Evolutionary conservation across 2,329 filamentous ascomycete species (phyloP), one percentile per base, ranked within the genome.

Genomic region (Xylogone sp.): DNA sequence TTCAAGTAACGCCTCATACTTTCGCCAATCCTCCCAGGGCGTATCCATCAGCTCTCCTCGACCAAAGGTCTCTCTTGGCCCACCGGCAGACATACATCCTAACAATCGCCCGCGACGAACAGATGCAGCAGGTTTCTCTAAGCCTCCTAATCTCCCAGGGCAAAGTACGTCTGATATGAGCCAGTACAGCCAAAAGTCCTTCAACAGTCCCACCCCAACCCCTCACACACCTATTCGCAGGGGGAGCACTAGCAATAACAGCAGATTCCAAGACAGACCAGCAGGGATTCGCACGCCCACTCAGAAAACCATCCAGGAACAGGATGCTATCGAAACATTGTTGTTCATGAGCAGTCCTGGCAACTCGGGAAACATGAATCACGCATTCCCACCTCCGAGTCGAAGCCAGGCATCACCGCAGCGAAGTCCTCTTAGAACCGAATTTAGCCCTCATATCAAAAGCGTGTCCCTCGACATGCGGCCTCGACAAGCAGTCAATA

Each of bases 341-440:
- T 74, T 93, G 21, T 91, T 92, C 63, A 87, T 94, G 83, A 90
- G 88, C 62, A 89, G 86, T 56, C 87, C 87, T 0, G 85, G 85
- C 16, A 88, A 89, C 66, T 86, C 86, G 43, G 75, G 79, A 42
- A 83, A 82, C 54, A 68, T 85, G 59, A 81, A 81, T 56, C 79
- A 80, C 53, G 65, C 69, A 9, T 82, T 82, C 52, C 75, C 79
- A 2, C 59, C 68, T 12, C 68, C 71, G n/a, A 52, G 56, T 39
- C 58, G 47, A 20, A 61, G 62, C 49, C 51, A 19, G 5, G 64
- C 62, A 21, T 61, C 64, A 3, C 64, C 61, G 48, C 53, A 60
- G 10, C 50, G 44, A 22, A 68, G 65, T 46, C 65, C 66, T 21
- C 46, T 68, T 24, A 60, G 62, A 21, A 51, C 63, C 8, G 65